Evolutionary conservation across 2,329 filamentous ascomycete genomes (phyloP).

Genomic region (Aspergillus felis): DNA sequence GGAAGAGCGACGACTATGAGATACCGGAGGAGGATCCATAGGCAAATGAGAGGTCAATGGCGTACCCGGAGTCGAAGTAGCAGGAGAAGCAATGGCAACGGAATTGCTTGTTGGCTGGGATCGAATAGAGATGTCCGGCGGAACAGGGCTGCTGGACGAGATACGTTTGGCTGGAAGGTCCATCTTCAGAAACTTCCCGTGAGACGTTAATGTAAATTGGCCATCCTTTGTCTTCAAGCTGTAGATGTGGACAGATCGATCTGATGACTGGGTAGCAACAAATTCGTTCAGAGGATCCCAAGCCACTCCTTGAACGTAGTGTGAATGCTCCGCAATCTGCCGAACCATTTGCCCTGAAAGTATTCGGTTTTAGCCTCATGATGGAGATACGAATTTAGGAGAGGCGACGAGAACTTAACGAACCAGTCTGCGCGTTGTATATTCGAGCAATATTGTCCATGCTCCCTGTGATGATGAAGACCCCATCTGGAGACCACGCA

Average conservation of each 20-base stretch:
- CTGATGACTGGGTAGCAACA: constrained; percentile 95
- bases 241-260: constrained; percentile 97
- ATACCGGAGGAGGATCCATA: constrained; percentile 93
- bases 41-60: constrained; percentile 84
- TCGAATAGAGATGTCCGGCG: constrained; percentile 63
- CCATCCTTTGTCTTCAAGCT: constrained; percentile 94
- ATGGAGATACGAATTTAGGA: background rate
- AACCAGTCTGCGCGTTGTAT: constrained; percentile 89
- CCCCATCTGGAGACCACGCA: constrained; percentile 96
- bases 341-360: constrained; percentile 64
- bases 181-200: constrained; percentile 81
- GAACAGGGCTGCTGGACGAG: constrained; percentile 87
- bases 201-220: constrained; percentile 77
- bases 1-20: constrained; percentile 89
- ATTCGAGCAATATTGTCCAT: constrained; percentile 99
- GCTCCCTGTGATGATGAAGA: constrained; percentile 95
- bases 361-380: constrained; percentile 20
- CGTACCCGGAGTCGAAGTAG: constrained; percentile 86
- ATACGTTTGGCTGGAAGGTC: constrained; percentile 89
- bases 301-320: constrained; percentile 96
- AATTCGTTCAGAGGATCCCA: constrained; percentile 99
- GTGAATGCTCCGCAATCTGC: constrained; percentile 94
- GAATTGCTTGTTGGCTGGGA: constrained; percentile 33
- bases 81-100: constrained; percentile 70
- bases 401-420: constrained; percentile 21